Evolutionary conservation across 805 yeast genomes (phyloP), one percentile per base, ranked within the genome.

Genomic region (Wickerhamiella sergipiensis): DNA sequence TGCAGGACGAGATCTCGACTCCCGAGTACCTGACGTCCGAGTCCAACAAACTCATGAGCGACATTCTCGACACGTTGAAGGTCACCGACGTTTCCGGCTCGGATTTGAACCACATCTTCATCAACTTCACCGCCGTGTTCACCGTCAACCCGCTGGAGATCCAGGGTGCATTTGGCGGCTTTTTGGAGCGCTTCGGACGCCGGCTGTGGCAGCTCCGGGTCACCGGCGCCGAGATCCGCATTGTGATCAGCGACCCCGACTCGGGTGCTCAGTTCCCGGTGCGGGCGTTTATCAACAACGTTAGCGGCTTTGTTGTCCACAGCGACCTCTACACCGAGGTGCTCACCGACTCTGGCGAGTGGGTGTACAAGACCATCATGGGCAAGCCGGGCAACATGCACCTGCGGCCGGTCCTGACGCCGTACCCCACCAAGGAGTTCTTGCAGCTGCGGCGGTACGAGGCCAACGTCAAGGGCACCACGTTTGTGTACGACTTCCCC

Each of bases 401-500:
- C 65, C 75, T 92, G 73, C 82, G 97, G 70, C 84, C 96, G 44
- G 88, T 92, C 63, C 83, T 89, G 46, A 86, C 97, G 49, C 96
- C 97, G 48, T 94, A 92, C 66, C 95, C 97, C 53, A 95, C 94
- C 31, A 92, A 92, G 75, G 98, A 92, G 71, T 89, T 95, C 73
- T 77, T 92, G 63, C 98, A 92, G 74, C 97, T 97, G 61, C 92
- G 92, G 71, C 87, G 99, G 72, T 94, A 94, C 75, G 85, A 83
- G 73, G 99, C 99, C 48, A 97, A 92, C 70, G 76, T 86, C 62
- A 84, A 92, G 89, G 98, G 98, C 57, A 92, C 99, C 18, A 89
- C 98, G 10, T 92, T 87, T 65, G 96, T 87, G 48, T 92, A 94
- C 64, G 99, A 92, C 70, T 94, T 92, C 92, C 98, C 99, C 49